Base-by-base conservation (phyloP, 305 asterid species). In the Fraxinus floribunda region DNA sequence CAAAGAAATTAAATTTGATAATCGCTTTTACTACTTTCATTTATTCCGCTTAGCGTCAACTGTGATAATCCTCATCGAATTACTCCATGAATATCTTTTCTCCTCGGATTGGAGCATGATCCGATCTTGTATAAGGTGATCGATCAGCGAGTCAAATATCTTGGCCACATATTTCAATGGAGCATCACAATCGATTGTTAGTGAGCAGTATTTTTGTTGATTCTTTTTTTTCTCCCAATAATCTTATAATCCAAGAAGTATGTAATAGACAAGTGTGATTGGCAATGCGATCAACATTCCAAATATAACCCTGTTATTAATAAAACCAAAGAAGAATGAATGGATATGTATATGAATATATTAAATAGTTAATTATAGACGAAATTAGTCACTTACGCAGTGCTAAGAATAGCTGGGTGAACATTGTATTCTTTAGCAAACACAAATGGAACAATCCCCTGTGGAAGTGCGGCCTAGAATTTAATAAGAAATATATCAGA, bases 401-500 rank as follows among this genome's bases (percentile, higher is more conserved):
- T 90, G 77, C 92, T 90, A 13, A 90, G 92, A 75, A 90, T 90
- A 18, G 90, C 86, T 70, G 92, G 92, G 82, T 90, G 92, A 24
- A 90, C 90, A 70, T 90, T 88, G 79, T 90, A 90, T 11, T 90
- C 92, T 83, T 88, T 89, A 35, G 92, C 90, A 79, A 89, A 89
- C 84, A 89, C 92, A 80, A 89, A 89, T 15, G 92, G 92, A 75
- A 90, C 93, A 81, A 90, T 90, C 78, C 93, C 93, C 83, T 90
- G 93, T 66, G 93, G 93, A 78, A 90, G 90, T 41, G 93, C 93
- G 20, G 93, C 91, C 93, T 90, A 77, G 3, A 1, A 55, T 22
- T 22, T 10, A 4, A 64, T 64, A 26, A 64, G 73, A 64, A 64
- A 64, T 62, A 60, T 22, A 13, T 62, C 72, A 20, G 16, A 55